phyloP scores from a whole-genome alignment of 768 basidiomycete genomes.

The Termitomyces sp. region DNA sequence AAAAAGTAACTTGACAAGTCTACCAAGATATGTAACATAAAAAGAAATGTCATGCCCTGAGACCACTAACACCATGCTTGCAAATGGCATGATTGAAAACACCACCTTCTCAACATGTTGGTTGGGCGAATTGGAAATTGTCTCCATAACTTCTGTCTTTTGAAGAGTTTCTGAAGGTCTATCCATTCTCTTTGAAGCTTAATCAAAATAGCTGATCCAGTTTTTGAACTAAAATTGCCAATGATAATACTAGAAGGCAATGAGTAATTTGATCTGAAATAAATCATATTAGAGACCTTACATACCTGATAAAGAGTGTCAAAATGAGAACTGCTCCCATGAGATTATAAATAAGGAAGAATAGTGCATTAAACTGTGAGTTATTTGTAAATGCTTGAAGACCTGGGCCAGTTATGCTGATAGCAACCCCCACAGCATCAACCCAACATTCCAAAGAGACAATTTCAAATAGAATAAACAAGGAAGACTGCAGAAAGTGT shows the following conservation, averaged over 20 bases:
- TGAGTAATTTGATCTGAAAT: slow-evolving; percentile 5
- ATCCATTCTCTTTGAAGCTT: slow-evolving; percentile 91
- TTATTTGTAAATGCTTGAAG: slow-evolving; percentile 68
- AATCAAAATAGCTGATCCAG: slow-evolving; percentile 82
- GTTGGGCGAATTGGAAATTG: slow-evolving; percentile 61
- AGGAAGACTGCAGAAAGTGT: slow-evolving; percentile 73
- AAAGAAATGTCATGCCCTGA: slow-evolving; percentile 69
- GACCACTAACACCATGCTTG: slow-evolving; percentile 96
- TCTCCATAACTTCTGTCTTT: slow-evolving; percentile 80
- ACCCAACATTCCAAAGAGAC: slow-evolving; percentile 96
- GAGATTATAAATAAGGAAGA: slow-evolving; percentile 88
- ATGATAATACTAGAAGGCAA: slow-evolving; percentile 76
- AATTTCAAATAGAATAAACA: slow-evolving; percentile 93
- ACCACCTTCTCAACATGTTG: slow-evolving; percentile 66
- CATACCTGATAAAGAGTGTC: slow-evolving; percentile 86
- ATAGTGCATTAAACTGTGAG: slow-evolving; percentile 80
- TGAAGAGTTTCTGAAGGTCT: slow-evolving; percentile 84
- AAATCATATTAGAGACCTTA: not conserved
- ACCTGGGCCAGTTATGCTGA: slow-evolving; percentile 66
- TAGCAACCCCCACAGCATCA: slow-evolving; percentile 80
- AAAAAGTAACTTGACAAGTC: slow-evolving; percentile 19
- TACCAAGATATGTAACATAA: slow-evolving; percentile 76
- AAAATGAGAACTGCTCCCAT: slow-evolving; percentile 87
- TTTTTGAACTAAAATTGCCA: slow-evolving; percentile 82
- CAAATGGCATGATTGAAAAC: slow-evolving; percentile 85